Base-by-base conservation (phyloP, 352 stramenopile genomes). In the Globisporangium abappressorium region DNA sequence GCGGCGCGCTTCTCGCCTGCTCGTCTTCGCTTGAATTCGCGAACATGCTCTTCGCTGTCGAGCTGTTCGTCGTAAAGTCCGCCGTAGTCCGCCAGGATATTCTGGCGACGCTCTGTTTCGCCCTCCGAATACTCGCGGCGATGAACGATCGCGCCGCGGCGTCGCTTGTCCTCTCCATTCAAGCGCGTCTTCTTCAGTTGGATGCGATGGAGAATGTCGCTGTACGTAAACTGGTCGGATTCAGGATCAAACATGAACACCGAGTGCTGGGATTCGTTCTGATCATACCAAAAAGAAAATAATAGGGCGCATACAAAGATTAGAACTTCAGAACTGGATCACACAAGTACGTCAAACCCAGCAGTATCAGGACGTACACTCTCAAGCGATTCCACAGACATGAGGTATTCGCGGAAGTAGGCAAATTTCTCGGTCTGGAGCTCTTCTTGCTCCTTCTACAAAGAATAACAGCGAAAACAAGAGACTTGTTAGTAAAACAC, bases 111-210 rank as follows among this genome's bases (percentile, higher is more conserved):
- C 3, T 93, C 82, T 1, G 61, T 68, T 59, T 95, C 87, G 18
- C 57, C 77, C 63, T 93, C 82, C 12, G 85, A 92, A 69, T 92
- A 95, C 53, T 81, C 74, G 11, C 87, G 82, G 26, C 87, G 85
- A 55, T 90, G 79, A 1, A 95, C 85, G 57, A 95, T 84, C 53
- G 85, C 85, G 28, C 87, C 87, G 54, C 81, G 84, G 8, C 82
- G 87, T 22, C 87, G 85, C 67, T 95, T 93, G 64, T 93, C 85
- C 56, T 95, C 87, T 47, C 83, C 77, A 64, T 71, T 79, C 66
- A 88, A 70, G 75, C 93, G 93, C 53, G 85, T 94, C 74, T 95
- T 95, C 63, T 79, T 88, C 28, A 95, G 77, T 66, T 91, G 81
- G 47, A 95, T 88, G 43, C 87, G 87, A 53, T 91, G 85, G 38